These are phyloP conservation scores for Toxoplasma gondii DNA, from an alignment of 169 alveolate genomes.

Conservation along the genomic window DNA sequence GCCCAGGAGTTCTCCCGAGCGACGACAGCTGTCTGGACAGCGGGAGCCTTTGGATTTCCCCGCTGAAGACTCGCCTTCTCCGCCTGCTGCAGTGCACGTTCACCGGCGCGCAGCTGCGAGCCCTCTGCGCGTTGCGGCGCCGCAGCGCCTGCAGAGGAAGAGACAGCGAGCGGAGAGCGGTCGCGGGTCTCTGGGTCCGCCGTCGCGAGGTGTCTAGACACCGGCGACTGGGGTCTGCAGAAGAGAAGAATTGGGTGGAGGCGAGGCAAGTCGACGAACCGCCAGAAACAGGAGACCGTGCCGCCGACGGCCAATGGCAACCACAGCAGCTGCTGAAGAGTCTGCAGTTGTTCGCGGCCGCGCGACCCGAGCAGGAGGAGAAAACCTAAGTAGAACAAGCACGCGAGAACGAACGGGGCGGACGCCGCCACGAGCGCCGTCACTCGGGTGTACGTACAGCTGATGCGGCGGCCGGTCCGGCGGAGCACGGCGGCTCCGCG, in stretches of 20 bases:
- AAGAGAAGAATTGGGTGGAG: background rate
- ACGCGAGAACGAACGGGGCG: constrained; percentile 13
- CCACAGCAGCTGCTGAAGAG: background rate
- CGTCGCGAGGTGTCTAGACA: background rate
- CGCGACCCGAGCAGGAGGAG: background rate
- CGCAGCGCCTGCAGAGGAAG: background rate
- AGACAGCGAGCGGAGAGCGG: background rate
- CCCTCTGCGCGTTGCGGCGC: no score
- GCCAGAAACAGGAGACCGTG: background rate
- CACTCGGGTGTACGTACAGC: background rate
- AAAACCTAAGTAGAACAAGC: background rate
- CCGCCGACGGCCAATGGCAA: background rate
- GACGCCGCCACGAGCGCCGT: background rate
- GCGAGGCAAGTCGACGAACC: constrained; percentile 4
- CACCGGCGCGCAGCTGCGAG: background rate
- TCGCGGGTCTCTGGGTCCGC: background rate
- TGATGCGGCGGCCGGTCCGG: background rate
- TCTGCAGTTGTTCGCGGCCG: background rate
- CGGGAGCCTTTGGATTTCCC: background rate
- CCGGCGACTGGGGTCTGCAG: background rate
- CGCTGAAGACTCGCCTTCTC: background rate
- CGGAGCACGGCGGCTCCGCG: background rate
- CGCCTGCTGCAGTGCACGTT: background rate
- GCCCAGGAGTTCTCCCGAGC: background rate
- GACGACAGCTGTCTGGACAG: background rate